Evolutionary conservation across 2,329 filamentous ascomycete species (phyloP).

Genomic region (Apiospora marii): DNA sequence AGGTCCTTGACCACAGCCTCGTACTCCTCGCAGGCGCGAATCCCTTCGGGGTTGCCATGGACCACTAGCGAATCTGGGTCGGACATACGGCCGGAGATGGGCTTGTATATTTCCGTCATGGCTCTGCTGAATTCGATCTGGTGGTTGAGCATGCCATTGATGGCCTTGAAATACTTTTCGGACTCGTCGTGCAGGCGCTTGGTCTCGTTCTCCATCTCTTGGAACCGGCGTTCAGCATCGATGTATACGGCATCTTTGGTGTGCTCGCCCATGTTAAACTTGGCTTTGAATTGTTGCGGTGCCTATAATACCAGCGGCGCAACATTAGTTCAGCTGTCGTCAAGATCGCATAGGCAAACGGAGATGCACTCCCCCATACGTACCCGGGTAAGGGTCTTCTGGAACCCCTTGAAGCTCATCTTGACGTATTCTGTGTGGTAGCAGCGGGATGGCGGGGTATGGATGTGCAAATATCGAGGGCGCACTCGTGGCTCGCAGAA

Average conservation of each 20-base stretch:
- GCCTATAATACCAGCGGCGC: slow-evolving; percentile 57
- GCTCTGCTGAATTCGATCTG: slow-evolving; percentile 98
- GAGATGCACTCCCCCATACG: slow-evolving; percentile 41
- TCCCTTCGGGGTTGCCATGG: slow-evolving; percentile 91
- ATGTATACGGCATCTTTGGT: slow-evolving; percentile 95
- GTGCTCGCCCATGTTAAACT: slow-evolving; percentile 94
- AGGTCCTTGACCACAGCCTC: slow-evolving; percentile 89
- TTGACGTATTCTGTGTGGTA: slow-evolving; percentile 26
- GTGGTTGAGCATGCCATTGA: slow-evolving; percentile 96
- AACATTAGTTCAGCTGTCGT: background rate
- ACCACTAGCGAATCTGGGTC: slow-evolving; percentile 84
- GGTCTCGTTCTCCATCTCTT: slow-evolving; percentile 93
- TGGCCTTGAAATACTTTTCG: slow-evolving; percentile 96
- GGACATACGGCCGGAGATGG: slow-evolving; percentile 93
- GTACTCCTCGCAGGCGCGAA: slow-evolving; percentile 95
- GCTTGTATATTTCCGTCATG: slow-evolving; percentile 96
- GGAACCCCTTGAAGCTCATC: slow-evolving; percentile 98
- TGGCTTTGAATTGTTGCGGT: slow-evolving; percentile 89
- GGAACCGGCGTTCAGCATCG: slow-evolving; percentile 91
- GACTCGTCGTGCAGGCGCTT: slow-evolving; percentile 95
- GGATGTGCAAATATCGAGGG: background rate
- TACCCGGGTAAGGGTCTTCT: slow-evolving; percentile 88
- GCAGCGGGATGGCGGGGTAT: slow-evolving; percentile 21
- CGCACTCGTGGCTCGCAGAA: background rate
- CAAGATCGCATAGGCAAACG: background rate